Evolutionary conservation across 2,329 filamentous ascomycete genomes (phyloP).

Genomic region (Cadophora sp.): DNA sequence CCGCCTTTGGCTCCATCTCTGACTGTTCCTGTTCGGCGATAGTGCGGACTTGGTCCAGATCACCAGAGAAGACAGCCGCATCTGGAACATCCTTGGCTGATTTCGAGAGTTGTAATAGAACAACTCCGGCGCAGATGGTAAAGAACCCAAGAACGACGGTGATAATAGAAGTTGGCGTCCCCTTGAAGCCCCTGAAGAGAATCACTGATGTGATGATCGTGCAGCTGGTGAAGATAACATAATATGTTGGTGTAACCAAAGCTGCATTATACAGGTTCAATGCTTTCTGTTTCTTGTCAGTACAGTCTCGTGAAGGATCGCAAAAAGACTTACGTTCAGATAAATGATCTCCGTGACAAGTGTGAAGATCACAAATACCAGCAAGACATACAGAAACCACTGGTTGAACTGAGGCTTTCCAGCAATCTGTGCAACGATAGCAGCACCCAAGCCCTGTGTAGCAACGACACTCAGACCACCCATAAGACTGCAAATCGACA

Average conservation of each 20-base stretch:
- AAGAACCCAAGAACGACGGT: constrained; percentile 94
- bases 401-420: constrained; percentile 92
- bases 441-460: constrained; percentile 90
- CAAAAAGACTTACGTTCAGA: constrained; percentile 81
- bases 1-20: constrained; percentile 95
- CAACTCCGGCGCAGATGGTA: constrained; percentile 90
- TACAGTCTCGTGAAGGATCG: not conserved
- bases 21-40: constrained; percentile 95
- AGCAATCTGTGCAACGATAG: constrained; percentile 84
- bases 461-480: constrained; percentile 94
- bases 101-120: constrained; percentile 94
- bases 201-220: constrained; percentile 95
- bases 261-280: constrained; percentile 97
- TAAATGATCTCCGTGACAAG: constrained; percentile 93
- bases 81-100: constrained; percentile 98
- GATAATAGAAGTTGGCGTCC: constrained; percentile 77
- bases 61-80: constrained; percentile 87
- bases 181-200: constrained; percentile 93
- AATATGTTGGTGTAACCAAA: constrained; percentile 96
- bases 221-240: constrained; percentile 96
- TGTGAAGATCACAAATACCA: constrained; percentile 90
- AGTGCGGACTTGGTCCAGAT: constrained; percentile 93
- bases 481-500: constrained; percentile 94
- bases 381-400: constrained; percentile 93
- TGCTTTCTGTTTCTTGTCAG: constrained; percentile 76